Evolutionary conservation across 2,329 filamentous ascomycete species (phyloP).

Genomic region (Epichloe baconii): DNA sequence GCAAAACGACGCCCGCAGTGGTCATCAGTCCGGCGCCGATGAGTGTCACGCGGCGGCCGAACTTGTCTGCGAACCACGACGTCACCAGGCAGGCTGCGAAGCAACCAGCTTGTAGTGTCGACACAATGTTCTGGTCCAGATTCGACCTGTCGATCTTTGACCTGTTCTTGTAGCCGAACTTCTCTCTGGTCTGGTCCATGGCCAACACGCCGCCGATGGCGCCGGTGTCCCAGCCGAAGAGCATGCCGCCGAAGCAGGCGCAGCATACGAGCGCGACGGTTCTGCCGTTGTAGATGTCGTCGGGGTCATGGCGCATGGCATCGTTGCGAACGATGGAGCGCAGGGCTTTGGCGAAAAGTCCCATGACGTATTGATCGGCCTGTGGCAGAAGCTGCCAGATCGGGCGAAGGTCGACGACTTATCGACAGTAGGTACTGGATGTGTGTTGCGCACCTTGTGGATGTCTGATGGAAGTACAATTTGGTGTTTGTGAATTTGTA

Average conservation of each 20-base stretch:
- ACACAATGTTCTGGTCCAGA: conserved; percentile 53
- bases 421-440: no score
- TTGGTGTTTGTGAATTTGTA: no score
- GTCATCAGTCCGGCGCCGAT: conserved; percentile 44
- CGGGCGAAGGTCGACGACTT: background rate
- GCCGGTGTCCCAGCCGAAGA: conserved; percentile 42
- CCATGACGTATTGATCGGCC: conserved; percentile 18
- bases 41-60: conserved; percentile 41
- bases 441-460: no score
- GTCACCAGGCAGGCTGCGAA: conserved; percentile 50
- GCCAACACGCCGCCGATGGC: conserved; percentile 56
- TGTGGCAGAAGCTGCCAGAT: background rate
- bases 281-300: conserved; percentile 58
- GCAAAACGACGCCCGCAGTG: conserved; percentile 49
- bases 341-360: conserved; percentile 30
- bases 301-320: conserved; percentile 54
- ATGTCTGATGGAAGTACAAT: no score
- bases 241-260: conserved; percentile 53
- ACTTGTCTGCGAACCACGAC: conserved; percentile 38
- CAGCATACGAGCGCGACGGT: conserved; percentile 51
- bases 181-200: conserved; percentile 41
- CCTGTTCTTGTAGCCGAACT: conserved; percentile 21
- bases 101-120: conserved; percentile 56
- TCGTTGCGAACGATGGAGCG: conserved; percentile 52
- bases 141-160: conserved; percentile 28